Evolutionary conservation across 305 asterid species (phyloP).

Genomic region (Petunia hybrid): DNA sequence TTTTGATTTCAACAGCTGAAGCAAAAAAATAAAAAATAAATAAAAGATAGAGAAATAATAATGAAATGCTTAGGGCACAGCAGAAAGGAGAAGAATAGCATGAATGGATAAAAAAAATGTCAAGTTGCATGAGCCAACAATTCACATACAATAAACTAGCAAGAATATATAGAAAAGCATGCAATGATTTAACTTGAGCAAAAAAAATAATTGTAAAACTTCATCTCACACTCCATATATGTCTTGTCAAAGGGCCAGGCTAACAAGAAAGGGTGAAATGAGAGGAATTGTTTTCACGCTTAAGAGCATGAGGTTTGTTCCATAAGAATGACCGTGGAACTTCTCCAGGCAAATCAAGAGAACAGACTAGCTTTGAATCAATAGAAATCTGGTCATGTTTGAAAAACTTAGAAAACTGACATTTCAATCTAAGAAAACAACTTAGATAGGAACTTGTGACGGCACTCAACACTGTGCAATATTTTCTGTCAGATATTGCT

Average conservation of each 20-base stretch:
- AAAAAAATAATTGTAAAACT: background rate
- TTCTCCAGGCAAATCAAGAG: background rate
- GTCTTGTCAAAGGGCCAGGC: slow-evolving; percentile 1
- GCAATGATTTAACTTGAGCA: background rate
- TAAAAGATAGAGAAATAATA: background rate
- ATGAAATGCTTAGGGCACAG: background rate
- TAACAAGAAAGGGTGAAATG: background rate
- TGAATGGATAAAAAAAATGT: background rate
- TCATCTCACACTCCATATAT: slow-evolving; percentile 4
- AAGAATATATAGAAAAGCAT: background rate
- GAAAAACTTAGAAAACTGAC: background rate
- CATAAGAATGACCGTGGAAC: background rate
- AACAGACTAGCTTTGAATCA: background rate
- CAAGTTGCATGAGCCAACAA: slow-evolving; percentile 6
- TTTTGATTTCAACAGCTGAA: slow-evolving; percentile 12
- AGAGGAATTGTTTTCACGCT: background rate
- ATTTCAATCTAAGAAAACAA: background rate
- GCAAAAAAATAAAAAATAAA: background rate
- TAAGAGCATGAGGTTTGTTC: slow-evolving; percentile 1
- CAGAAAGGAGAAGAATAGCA: slow-evolving; percentile 15
- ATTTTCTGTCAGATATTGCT: background rate
- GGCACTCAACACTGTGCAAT: background rate
- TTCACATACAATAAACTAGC: background rate
- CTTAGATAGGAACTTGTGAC: slow-evolving; percentile 16
- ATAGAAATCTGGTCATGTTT: slow-evolving; percentile 16